Evolutionary conservation across 2,329 filamentous ascomycete genomes (phyloP).

Genomic region (Colletotrichum lentis): DNA sequence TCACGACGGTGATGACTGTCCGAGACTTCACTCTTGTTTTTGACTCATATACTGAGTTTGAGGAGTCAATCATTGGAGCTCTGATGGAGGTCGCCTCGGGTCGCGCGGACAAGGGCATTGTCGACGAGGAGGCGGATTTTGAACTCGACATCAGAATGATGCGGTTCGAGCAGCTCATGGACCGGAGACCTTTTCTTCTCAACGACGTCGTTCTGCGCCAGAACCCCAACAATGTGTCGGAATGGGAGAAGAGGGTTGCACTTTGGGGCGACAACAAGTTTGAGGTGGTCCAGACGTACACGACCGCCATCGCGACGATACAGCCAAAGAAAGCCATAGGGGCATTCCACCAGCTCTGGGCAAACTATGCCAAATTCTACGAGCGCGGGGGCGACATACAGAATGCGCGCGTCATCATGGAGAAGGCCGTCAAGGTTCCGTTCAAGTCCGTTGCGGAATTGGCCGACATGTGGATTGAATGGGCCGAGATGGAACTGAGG

Average conservation of each 20-base stretch:
- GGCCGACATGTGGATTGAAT: slow-evolving; percentile 98
- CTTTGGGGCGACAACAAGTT: slow-evolving; percentile 93
- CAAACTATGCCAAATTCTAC: slow-evolving; percentile 97
- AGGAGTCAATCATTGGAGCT: slow-evolving; percentile 91
- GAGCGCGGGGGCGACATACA: slow-evolving; percentile 84
- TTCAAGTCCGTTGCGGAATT: slow-evolving; percentile 98
- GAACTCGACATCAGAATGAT: slow-evolving; percentile 97
- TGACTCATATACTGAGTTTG: slow-evolving; percentile 95
- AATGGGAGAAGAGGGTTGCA: slow-evolving; percentile 97
- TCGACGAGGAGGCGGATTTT: slow-evolving; percentile 86
- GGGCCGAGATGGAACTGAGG: slow-evolving; percentile 97
- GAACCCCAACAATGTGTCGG: slow-evolving; percentile 93
- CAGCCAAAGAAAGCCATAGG: slow-evolving; percentile 94
- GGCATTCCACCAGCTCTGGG: slow-evolving; percentile 93
- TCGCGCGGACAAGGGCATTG: slow-evolving; percentile 78
- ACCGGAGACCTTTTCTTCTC: slow-evolving; percentile 90
- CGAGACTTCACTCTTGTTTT: slow-evolving; percentile 97
- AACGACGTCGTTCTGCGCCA: slow-evolving; percentile 96
- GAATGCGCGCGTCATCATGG: slow-evolving; percentile 90
- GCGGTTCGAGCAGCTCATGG: slow-evolving; percentile 98
- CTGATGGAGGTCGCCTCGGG: slow-evolving; percentile 87
- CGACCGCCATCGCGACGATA: slow-evolving; percentile 90
- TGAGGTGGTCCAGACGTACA: slow-evolving; percentile 94
- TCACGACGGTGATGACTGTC: slow-evolving; percentile 98
- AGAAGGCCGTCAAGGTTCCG: slow-evolving; percentile 96